A percentile compares a stretch with the other conserved stretches of the same genome.
Conservation (phyloP, 352 stramenopile species). For the Hyaloperonospora brassicae region DNA sequence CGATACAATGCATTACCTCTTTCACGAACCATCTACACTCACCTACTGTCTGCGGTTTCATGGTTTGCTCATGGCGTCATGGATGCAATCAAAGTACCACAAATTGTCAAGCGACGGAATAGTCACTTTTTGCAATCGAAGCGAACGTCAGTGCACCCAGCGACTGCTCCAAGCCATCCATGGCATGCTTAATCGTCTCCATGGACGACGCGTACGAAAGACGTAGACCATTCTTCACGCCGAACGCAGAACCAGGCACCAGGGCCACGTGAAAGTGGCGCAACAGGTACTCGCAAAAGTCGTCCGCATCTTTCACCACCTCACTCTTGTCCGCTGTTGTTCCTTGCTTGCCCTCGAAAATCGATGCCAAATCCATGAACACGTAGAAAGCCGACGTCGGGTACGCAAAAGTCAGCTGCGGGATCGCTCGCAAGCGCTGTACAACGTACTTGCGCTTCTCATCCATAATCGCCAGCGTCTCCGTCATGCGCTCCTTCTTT, state of each 20-base stretch:
- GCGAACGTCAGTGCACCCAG: slow-evolving; percentile 39
- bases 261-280: slow-evolving; percentile 89
- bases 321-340: slow-evolving; percentile 33
- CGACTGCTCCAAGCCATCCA: slow-evolving; percentile 63
- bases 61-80: too few relatives aligned
- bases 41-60: too few relatives aligned
- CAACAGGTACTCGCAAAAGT: slow-evolving; percentile 91
- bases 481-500: slow-evolving; percentile 45
- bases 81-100: too few relatives aligned
- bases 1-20: too few relatives aligned
- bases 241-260: slow-evolving; percentile 93
- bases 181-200: slow-evolving; percentile 66
- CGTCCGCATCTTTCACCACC: slow-evolving; percentile 44
- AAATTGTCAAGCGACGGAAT: too few relatives aligned
- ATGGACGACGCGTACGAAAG: slow-evolving; percentile 96
- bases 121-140: neutral
- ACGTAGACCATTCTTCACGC: slow-evolving; percentile 86
- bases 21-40: too few relatives aligned
- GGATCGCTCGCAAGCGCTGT: slow-evolving; percentile 73
- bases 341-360: slow-evolving; percentile 60
- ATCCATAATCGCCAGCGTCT: slow-evolving; percentile 47
- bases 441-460: slow-evolving; percentile 90
- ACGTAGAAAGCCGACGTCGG: slow-evolving; percentile 94
- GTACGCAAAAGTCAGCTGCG: slow-evolving; percentile 72
- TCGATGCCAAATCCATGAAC: slow-evolving; percentile 85